Conservation (phyloP, 495 filamentous ascomycete species). For the Annulohypoxylon maeteangense region DNA sequence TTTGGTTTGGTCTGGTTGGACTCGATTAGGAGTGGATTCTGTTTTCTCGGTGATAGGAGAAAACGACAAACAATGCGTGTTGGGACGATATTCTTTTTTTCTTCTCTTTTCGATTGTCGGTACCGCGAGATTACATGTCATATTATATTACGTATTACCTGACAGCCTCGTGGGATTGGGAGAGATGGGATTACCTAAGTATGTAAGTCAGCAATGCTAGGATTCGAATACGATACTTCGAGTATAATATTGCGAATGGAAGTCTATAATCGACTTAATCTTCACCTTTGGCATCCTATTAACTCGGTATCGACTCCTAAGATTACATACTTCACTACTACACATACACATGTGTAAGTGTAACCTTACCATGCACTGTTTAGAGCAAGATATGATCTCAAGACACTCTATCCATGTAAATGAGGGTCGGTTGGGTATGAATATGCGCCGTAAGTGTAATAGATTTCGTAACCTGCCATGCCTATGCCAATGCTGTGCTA, state of each 20-base stretch:
- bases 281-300: neutral
- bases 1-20: neutral
- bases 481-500: constrained; percentile 18
- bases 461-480: constrained; percentile 29
- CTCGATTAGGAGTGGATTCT: neutral
- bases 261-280: neutral
- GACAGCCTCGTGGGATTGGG: neutral
- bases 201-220: neutral
- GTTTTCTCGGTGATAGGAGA: neutral
- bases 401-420: neutral
- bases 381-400: neutral
- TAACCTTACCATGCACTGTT: neutral
- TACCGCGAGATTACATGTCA: neutral
- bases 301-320: neutral
- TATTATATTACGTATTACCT: constrained; percentile 4
- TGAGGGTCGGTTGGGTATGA: neutral
- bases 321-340: neutral
- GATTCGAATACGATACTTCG: neutral
- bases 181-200: neutral
- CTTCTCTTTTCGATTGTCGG: neutral
- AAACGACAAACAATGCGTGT: neutral
- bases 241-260: neutral
- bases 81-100: neutral
- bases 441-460: constrained; percentile 4
- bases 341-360: neutral